Conservation (phyloP, 1,284 basidiomycete species). For the Xerocomus minutiporus region DNA sequence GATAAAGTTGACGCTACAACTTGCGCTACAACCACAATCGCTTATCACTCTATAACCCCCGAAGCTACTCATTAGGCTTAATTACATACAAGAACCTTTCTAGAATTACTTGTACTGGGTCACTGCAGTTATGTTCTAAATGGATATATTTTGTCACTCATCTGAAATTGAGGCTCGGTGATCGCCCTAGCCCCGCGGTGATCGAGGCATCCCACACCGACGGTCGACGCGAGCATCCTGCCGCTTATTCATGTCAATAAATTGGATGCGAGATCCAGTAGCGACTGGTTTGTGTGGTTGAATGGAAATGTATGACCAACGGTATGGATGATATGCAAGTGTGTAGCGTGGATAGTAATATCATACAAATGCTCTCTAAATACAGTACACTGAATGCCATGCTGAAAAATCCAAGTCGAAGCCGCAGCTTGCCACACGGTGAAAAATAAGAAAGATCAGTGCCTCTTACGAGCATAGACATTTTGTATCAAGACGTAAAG, state of each 20-base stretch:
- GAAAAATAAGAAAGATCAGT: constrained; percentile 12
- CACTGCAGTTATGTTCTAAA: neutral
- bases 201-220: no score
- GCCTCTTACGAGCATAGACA: constrained; percentile 55
- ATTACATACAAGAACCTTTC: neutral
- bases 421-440: neutral
- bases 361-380: constrained; percentile 19
- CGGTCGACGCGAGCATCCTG: no score
- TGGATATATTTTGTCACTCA: neutral
- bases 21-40: neutral
- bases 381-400: constrained; percentile 21
- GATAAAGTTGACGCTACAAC: neutral
- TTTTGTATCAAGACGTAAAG: constrained; percentile 53
- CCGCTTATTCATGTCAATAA: no score
- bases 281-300: neutral
- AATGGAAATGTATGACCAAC: neutral
- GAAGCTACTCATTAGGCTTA: neutral
- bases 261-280: no score
- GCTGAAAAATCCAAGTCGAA: constrained; percentile 9
- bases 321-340: constrained; percentile 1
- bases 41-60: constrained; percentile 1
- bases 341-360: constrained; percentile 6
- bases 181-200: neutral
- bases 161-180: neutral
- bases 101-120: neutral